Evolutionary conservation across 2,329 filamentous ascomycete species (phyloP).

Genomic region (Talaromyces atroroseus): DNA sequence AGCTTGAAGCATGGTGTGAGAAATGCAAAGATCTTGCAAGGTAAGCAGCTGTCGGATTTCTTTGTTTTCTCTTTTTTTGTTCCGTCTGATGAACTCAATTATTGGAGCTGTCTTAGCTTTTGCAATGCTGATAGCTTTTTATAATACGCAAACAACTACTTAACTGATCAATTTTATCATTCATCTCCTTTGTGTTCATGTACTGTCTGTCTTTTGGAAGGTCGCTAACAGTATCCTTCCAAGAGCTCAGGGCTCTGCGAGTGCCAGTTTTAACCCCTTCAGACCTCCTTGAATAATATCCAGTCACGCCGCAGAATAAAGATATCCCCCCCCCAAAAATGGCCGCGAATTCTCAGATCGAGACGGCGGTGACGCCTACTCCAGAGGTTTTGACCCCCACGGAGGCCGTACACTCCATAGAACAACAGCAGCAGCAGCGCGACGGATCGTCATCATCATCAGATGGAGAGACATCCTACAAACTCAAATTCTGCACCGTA

Average conservation of each 20-base stretch:
- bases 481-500: slow-evolving; percentile 96
- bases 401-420: slow-evolving; percentile 19
- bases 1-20: slow-evolving; percentile 12
- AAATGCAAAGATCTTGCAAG: slow-evolving; percentile 14
- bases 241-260: slow-evolving; percentile 25
- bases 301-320: slow-evolving; percentile 6
- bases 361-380: slow-evolving; percentile 42
- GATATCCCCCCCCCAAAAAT: slow-evolving; percentile 23
- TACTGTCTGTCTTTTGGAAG: slow-evolving; percentile 1
- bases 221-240: background rate
- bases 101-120: slow-evolving; percentile 74
- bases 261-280: slow-evolving; percentile 30
- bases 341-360: slow-evolving; percentile 49
- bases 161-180: background rate
- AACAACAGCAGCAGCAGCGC: slow-evolving; percentile 15
- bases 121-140: slow-evolving; percentile 56
- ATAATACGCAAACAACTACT: slow-evolving; percentile 41
- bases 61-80: background rate
- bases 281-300: slow-evolving; percentile 28
- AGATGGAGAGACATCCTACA: slow-evolving; percentile 54
- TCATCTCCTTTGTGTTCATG: slow-evolving; percentile 15
- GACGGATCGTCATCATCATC: slow-evolving; percentile 11
- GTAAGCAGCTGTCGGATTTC: slow-evolving; percentile 1
- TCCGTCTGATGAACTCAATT: slow-evolving; percentile 53
- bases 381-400: slow-evolving; percentile 24